Evolutionary conservation across 192 early-diverging fungal genomes (phyloP).

Genomic region (Coemansia furcata): DNA sequence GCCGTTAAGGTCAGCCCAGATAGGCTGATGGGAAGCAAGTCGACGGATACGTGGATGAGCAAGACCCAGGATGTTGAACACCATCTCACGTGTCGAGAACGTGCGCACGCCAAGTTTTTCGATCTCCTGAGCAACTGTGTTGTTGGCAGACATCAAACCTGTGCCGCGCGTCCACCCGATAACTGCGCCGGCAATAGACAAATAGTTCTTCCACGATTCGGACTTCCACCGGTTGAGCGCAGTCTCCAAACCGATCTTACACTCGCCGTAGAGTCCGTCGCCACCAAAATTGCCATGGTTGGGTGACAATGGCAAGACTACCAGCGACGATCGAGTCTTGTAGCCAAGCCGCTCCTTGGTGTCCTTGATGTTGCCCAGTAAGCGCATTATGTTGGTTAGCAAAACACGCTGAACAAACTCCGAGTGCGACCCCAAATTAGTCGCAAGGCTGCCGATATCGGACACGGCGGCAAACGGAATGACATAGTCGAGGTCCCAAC

Average conservation of each 20-base stretch:
- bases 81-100: constrained; percentile 89
- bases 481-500: too few species aligned
- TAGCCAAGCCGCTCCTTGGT: constrained; percentile 73
- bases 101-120: constrained; percentile 87
- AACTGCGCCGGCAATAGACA: constrained; percentile 85
- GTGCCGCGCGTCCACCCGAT: constrained; percentile 99
- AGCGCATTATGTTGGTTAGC: constrained; percentile 67
- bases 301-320: constrained; percentile 88
- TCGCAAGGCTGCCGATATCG: too few species aligned
- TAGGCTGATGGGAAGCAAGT: constrained; percentile 69
- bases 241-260: constrained; percentile 91
- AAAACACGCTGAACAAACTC: too few species aligned
- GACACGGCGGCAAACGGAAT: too few species aligned
- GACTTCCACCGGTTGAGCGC: constrained; percentile 88
- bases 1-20: constrained; percentile 81
- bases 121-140: constrained; percentile 83
- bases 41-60: constrained; percentile 77
- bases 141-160: constrained; percentile 89
- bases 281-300: constrained; percentile 95
- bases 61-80: constrained; percentile 88
- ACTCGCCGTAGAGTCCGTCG: constrained; percentile 92
- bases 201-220: constrained; percentile 84
- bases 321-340: constrained; percentile 84
- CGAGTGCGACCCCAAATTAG: too few species aligned
- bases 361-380: constrained; percentile 81